Conservation (phyloP, 352 stramenopile genomes). For the Pythium phragmiticola region DNA sequence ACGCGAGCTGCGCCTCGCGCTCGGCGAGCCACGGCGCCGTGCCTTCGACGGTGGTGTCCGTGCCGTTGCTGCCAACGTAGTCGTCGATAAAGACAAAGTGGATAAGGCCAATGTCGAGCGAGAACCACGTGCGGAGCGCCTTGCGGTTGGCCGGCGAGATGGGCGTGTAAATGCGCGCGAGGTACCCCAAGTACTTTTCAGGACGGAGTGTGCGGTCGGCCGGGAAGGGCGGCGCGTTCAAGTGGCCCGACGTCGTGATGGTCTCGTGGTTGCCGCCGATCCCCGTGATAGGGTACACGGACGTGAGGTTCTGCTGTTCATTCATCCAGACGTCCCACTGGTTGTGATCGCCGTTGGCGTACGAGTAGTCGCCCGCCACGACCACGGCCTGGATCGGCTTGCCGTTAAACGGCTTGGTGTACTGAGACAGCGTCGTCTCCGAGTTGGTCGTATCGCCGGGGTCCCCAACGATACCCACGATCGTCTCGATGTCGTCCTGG, state of each 20-base stretch:
- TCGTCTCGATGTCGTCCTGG: conserved; percentile 4
- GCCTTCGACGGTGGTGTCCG: conserved; percentile 7
- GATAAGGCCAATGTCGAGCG: conserved; percentile 14
- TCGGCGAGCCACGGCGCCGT: conserved; percentile 12
- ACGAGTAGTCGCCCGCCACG: conserved; percentile 10
- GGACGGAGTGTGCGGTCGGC: conserved; percentile 1
- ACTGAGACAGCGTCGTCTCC: conserved; percentile 11
- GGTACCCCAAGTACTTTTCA: conserved; percentile 14
- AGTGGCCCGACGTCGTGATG: conserved; percentile 7
- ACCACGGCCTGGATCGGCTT: conserved; percentile 11
- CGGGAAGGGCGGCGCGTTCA: conserved; percentile 2
- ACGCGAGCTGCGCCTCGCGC: conserved; percentile 12
- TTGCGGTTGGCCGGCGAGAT: neutral
- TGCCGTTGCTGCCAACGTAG: conserved; percentile 13
- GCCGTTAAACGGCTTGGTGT: conserved; percentile 9
- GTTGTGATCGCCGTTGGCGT: conserved; percentile 11
- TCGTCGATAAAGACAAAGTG: conserved; percentile 17
- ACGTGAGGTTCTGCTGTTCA: conserved; percentile 12
- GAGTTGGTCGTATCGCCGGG: conserved; percentile 13
- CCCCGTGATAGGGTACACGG: conserved; percentile 11
- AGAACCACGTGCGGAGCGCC: conserved; percentile 10
- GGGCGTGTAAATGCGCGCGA: conserved; percentile 13
- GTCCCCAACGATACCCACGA: conserved; percentile 12
- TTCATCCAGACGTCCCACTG: conserved; percentile 16
- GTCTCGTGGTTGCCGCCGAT: conserved; percentile 16